A percentile compares a stretch with the other conserved stretches of the same genome.
These are phyloP conservation scores for Apocynum venetum DNA, from an alignment of 257 asterid species.

Conservation along the genomic window DNA sequence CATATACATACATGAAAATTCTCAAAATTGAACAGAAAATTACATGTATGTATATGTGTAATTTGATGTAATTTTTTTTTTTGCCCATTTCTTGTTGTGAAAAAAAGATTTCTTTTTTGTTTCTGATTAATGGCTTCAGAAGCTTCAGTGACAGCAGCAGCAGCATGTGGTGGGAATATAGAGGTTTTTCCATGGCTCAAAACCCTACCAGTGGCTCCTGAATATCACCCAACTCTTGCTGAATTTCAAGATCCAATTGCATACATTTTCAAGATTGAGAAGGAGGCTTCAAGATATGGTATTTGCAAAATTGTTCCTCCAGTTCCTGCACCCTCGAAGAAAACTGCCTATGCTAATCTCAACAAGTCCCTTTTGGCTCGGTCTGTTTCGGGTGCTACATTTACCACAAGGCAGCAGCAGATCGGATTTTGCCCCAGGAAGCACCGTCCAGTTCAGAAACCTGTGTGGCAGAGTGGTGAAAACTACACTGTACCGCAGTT, in stretches of 20 bases:
- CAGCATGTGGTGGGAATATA: slow-evolving; percentile 43
- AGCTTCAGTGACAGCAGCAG: slow-evolving; percentile 12
- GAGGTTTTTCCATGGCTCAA: slow-evolving; percentile 90
- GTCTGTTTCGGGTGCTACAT: slow-evolving; percentile 58
- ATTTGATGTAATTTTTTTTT: slow-evolving; percentile 17
- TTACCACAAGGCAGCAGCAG: slow-evolving; percentile 98
- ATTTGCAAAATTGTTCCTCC: slow-evolving; percentile 98
- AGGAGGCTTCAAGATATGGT: slow-evolving; percentile 87
- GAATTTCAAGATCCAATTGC: slow-evolving; percentile 99
- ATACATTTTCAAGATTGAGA: slow-evolving; percentile 96
- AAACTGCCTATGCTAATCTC: slow-evolving; percentile 61
- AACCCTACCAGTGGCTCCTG: slow-evolving; percentile 93
- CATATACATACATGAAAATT: slow-evolving; percentile 31
- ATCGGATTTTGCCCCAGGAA: slow-evolving; percentile 94
- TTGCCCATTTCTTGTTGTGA: slow-evolving; percentile 7
- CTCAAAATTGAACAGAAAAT: slow-evolving; percentile 12
- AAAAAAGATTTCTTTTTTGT: neutral
- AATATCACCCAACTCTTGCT: slow-evolving; percentile 79
- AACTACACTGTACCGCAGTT: slow-evolving; percentile 62
- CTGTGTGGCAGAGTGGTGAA: slow-evolving; percentile 99
- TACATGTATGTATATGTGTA: slow-evolving; percentile 16
- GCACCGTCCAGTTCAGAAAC: slow-evolving; percentile 88
- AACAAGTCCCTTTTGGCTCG: slow-evolving; percentile 75
- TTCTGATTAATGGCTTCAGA: slow-evolving; percentile 56
- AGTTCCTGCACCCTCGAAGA: slow-evolving; percentile 56